Evolutionary conservation across 2,329 filamentous ascomycete genomes (phyloP).

Genomic region (Diaporthe citriasiana): DNA sequence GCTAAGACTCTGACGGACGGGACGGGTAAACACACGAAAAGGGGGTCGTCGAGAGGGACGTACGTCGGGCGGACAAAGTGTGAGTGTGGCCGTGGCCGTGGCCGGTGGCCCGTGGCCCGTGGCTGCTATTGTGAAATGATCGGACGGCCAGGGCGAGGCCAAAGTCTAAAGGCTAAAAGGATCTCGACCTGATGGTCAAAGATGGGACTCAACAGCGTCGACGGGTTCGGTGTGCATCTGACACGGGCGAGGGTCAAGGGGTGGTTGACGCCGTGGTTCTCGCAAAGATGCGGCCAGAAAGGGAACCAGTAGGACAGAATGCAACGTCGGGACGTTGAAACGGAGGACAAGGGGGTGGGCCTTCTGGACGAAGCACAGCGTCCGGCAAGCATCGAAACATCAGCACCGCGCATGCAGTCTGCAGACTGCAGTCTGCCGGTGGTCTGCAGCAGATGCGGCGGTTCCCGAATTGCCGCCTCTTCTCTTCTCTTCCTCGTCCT

Average conservation of each 20-base stretch:
- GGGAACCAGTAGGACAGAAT: constrained; percentile 29
- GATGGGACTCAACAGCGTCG: neutral
- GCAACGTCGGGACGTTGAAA: constrained; percentile 33
- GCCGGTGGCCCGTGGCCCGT: too few species aligned
- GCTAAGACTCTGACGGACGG: constrained; percentile 32
- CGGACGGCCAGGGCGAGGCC: constrained; percentile 28
- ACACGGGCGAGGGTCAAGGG: constrained; percentile 29
- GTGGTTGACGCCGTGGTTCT: neutral
- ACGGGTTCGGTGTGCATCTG: constrained; percentile 6
- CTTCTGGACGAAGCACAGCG: constrained; percentile 12
- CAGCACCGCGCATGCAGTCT: constrained; percentile 8
- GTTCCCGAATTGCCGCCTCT: constrained; percentile 23
- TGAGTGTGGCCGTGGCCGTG: neutral
- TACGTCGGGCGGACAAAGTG: constrained; percentile 8
- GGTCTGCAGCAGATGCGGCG: constrained; percentile 22
- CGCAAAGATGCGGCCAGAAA: constrained; percentile 28
- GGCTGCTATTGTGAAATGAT: neutral
- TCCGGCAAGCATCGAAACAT: constrained; percentile 28
- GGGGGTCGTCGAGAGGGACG: neutral
- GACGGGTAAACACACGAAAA: constrained; percentile 6
- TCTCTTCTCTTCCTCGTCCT: neutral
- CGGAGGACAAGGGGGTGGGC: constrained; percentile 17
- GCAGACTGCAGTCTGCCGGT: neutral
- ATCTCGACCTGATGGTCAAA: neutral
- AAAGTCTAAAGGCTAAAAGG: constrained; percentile 3